Conservation (phyloP, 805 yeast species). For the Teunomyces panamensis region DNA sequence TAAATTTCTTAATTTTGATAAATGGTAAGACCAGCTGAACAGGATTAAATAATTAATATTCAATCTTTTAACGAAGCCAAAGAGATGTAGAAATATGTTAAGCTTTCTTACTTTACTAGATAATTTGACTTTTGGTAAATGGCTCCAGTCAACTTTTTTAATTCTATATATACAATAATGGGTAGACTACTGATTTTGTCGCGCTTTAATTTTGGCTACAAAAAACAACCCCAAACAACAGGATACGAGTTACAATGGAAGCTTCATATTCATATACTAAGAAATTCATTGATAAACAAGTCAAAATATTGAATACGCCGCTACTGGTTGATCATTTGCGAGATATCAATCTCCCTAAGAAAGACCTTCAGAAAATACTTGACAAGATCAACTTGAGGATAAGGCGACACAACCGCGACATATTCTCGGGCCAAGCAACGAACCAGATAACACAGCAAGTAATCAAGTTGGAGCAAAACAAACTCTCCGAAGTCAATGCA, state of each 20-base stretch:
- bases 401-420: constrained; percentile 25
- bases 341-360: constrained; percentile 8
- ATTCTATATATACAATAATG: too few species aligned
- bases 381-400: constrained; percentile 21
- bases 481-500: constrained; percentile 26
- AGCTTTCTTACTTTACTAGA: too few species aligned
- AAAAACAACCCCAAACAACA: neutral
- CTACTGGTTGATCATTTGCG: constrained; percentile 16
- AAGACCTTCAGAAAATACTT: constrained; percentile 17
- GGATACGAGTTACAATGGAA: constrained; percentile 1
- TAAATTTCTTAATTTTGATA: too few species aligned
- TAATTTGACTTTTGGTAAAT: too few species aligned
- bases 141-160: too few species aligned
- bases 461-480: constrained; percentile 28
- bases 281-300: constrained; percentile 31
- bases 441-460: constrained; percentile 38
- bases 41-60: too few species aligned
- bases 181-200: neutral
- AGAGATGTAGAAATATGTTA: too few species aligned
- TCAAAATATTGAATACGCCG: constrained; percentile 28
- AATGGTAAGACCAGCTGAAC: too few species aligned
- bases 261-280: constrained; percentile 29
- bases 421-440: constrained; percentile 28
- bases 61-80: too few species aligned
- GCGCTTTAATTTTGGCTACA: neutral